Evolutionary conservation across 2,329 filamentous ascomycete species (phyloP), one percentile per base, ranked within the genome.

Genomic region (Monosporascus sp.): DNA sequence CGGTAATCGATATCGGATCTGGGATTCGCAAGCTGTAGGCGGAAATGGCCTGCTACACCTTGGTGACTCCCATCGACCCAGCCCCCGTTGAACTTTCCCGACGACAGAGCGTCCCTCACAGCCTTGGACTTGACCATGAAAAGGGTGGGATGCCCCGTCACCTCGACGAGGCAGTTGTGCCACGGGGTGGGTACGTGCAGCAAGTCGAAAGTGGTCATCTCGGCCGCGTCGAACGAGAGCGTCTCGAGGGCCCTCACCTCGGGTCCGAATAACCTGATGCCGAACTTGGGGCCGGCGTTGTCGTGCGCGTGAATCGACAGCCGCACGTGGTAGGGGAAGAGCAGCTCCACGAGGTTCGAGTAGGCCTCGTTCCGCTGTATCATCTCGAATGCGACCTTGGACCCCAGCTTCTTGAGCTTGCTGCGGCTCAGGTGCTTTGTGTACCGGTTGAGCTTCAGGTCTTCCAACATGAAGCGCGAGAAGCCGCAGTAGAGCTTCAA

Each of bases 401-500:
- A 46, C 11, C 67, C 63, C 14, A 64, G 61, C 51, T 66, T 69
- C 55, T 65, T 65, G 44, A 62, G 59, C 51, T 65, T 59, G 16
- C 61, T 68, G 16, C 61, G 64, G 36, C 58, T 65, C 53, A 66
- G 57, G 4, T 48, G 46, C n/a, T 53, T 55, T 5, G 65, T 65
- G 9, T 59, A 61, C 0, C 59, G 59, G 43, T 65, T 65, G 2
- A 57, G 58, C 31, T 64, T 60, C 5, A 69, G 57, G 51, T 71
- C 68, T 52, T 71, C 63, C 26, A 70, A 60, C 66, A 70, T 86
- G 44, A 88, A 72, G 38, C 83, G 81, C 24, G 84, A 85, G 64
- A 85, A 87, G 45, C 80, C 75, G 52, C 78, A 76, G 64, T 88
- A 86, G 52, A 77, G 73, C 5, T 75, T 73, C 36, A 88, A 69